Base-by-base conservation (phyloP, 2,329 filamentous ascomycete species). In the Cordyceps cateniannulata region DNA sequence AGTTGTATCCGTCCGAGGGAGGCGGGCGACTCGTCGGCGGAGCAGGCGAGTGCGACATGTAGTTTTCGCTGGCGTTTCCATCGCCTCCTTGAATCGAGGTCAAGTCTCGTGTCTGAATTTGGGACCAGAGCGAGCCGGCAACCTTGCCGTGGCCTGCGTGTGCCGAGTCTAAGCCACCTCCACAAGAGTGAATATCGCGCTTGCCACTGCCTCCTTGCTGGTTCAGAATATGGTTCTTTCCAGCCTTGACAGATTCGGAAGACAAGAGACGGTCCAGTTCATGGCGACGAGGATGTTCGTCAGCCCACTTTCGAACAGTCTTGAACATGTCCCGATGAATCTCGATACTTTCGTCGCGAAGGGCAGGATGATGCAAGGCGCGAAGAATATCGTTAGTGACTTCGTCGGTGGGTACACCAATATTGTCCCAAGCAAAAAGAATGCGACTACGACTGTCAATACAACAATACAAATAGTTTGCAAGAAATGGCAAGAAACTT, bases 381-480 rank as follows among this genome's bases (percentile, higher is more conserved):
- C 85, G 84, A 51, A 92, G 77, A 45, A 96, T 85, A 66, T 98
- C 93, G 64, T 90, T 80, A 64, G 93, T 80, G 0, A 98, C 88
- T 73, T 96, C 89, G 42, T 96, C 84, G 4, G 95, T 88, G 0
- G 91, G 85, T 0, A 96, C 86, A 48, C 88, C 85, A 3, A 89
- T 84, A 71, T 98, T 90, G 65, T 98, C 90, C 91, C 93, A 98
- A 3, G 93, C 93, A 70, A 93, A 96, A 22, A 99, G 81, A 52
- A 98, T 78, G 40, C 93, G 89, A 2, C 83, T 85, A 64, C 24
- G 16, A 24, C 53, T 53, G 56, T 55, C 50, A 14, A 55, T 66
- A 42, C 20, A 22, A 10, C 50, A 14, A 55, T 66, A 42, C 20
- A 22, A 10, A 29, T 14, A 35, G n/a, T 48, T n/a, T 40, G 12